A percentile compares a stretch with the other conserved stretches of the same genome.
These are phyloP conservation scores for Yamadazyma membranifaciens DNA, from an alignment of 1,139 yeast genomes.

Conservation along the genomic window DNA sequence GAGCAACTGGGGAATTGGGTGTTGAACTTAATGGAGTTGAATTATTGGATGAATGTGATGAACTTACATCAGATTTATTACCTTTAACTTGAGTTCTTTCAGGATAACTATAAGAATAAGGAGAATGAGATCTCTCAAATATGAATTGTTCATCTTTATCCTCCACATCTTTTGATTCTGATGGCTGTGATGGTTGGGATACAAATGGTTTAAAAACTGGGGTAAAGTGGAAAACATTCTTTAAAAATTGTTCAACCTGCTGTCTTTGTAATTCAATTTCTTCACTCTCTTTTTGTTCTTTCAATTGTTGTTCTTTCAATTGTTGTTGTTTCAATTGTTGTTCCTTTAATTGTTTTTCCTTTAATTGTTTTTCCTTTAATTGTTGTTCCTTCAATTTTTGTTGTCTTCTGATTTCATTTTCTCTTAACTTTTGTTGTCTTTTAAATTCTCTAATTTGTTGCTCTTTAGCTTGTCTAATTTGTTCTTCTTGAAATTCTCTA, in stretches of 20 bases:
- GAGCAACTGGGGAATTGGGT: constrained; percentile 11
- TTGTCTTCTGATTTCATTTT: constrained; percentile 7
- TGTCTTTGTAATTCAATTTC: constrained; percentile 9
- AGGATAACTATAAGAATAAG: constrained; percentile 3
- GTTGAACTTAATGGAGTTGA: constrained; percentile 6
- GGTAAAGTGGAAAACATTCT: constrained; percentile 9
- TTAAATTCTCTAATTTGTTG: constrained; percentile 8
- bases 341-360: constrained; percentile 18
- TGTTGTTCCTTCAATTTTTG: not conserved
- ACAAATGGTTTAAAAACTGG: constrained; percentile 5
- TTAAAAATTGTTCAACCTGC: constrained; percentile 16
- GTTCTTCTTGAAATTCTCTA: constrained; percentile 1
- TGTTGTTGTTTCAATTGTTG: constrained; percentile 14
- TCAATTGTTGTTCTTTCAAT: not conserved
- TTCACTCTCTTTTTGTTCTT: constrained; percentile 5
- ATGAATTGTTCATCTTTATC: not conserved
- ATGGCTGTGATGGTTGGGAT: constrained; percentile 2
- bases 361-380: constrained; percentile 3
- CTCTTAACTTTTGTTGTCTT: constrained; percentile 27
- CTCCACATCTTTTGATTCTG: not conserved
- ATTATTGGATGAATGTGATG: not conserved
- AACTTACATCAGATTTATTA: not conserved
- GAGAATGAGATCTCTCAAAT: constrained; percentile 3
- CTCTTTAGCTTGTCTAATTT: not conserved
- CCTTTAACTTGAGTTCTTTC: not conserved